These are phyloP conservation scores for Blastobotrys apis DNA, from an alignment of 1,139 yeast genomes.

Conservation along the genomic window DNA sequence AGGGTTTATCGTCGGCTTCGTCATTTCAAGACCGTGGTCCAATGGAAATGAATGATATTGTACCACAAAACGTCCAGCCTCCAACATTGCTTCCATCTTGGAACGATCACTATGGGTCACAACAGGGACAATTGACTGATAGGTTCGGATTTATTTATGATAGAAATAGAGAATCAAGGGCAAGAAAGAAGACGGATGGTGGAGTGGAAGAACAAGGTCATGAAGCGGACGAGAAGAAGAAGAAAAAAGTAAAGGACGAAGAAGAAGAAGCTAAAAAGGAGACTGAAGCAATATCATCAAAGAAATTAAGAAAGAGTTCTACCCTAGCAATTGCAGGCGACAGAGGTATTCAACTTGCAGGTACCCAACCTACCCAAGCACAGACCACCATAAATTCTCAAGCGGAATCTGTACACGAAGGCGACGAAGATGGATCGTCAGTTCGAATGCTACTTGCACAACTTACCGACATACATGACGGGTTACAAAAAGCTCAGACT, in stretches of 20 bases:
- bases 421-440: neutral
- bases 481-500: constrained; percentile 31
- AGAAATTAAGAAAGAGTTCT: neutral
- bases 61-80: constrained; percentile 36
- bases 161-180: constrained; percentile 12
- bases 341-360: constrained; percentile 10
- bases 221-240: neutral
- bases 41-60: constrained; percentile 46
- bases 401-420: constrained; percentile 1
- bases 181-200: constrained; percentile 1
- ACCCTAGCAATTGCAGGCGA: constrained; percentile 5
- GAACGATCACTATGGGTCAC: constrained; percentile 28
- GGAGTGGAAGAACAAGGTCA: constrained; percentile 1
- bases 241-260: neutral
- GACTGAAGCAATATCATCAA: neutral
- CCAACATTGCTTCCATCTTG: constrained; percentile 35
- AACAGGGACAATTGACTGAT: constrained; percentile 40
- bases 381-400: constrained; percentile 2
- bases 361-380: constrained; percentile 9
- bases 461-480: constrained; percentile 34
- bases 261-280: neutral
- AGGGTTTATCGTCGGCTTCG: constrained; percentile 2
- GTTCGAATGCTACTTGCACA: constrained; percentile 34
- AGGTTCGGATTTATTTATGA: constrained; percentile 48
- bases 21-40: constrained; percentile 34